Conservation (phyloP, 1,139 yeast genomes). For the Blastobotrys buckinghamii region DNA sequence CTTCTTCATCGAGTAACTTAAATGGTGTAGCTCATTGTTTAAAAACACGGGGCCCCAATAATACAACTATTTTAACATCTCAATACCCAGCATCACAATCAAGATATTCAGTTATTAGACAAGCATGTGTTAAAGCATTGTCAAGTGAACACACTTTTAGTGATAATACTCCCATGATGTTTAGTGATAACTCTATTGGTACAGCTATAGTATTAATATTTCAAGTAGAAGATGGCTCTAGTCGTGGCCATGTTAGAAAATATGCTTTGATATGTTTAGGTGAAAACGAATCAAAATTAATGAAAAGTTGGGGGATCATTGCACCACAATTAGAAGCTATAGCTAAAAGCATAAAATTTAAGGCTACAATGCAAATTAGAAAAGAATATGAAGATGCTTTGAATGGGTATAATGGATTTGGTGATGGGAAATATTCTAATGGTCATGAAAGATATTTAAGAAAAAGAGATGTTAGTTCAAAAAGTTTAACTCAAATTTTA, state of each 20-base stretch:
- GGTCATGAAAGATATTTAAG: slow-evolving; percentile 48
- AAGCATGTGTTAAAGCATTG: slow-evolving; percentile 41
- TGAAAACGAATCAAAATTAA: slow-evolving; percentile 49
- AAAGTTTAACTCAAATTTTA: slow-evolving; percentile 53
- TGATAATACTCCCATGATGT: slow-evolving; percentile 59
- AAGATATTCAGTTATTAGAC: slow-evolving; percentile 50
- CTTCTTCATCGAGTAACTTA: not conserved
- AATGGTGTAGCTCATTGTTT: slow-evolving; percentile 11
- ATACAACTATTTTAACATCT: slow-evolving; percentile 38
- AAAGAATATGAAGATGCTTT: slow-evolving; percentile 9
- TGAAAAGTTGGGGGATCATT: slow-evolving; percentile 55
- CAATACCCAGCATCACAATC: slow-evolving; percentile 58
- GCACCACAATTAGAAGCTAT: slow-evolving; percentile 47
- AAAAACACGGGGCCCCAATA: slow-evolving; percentile 13
- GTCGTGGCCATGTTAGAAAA: slow-evolving; percentile 74
- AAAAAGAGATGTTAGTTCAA: slow-evolving; percentile 48
- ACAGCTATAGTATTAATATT: slow-evolving; percentile 62
- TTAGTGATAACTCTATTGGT: slow-evolving; percentile 65
- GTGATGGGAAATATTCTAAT: not conserved
- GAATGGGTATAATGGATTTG: not conserved
- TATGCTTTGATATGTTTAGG: slow-evolving; percentile 60
- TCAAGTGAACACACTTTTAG: slow-evolving; percentile 71
- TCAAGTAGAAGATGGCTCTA: slow-evolving; percentile 60
- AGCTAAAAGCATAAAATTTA: slow-evolving; percentile 45
- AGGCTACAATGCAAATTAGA: slow-evolving; percentile 32